Conservation (phyloP, 139 green algal species). For the Chlorokybus atmophyticus region DNA sequence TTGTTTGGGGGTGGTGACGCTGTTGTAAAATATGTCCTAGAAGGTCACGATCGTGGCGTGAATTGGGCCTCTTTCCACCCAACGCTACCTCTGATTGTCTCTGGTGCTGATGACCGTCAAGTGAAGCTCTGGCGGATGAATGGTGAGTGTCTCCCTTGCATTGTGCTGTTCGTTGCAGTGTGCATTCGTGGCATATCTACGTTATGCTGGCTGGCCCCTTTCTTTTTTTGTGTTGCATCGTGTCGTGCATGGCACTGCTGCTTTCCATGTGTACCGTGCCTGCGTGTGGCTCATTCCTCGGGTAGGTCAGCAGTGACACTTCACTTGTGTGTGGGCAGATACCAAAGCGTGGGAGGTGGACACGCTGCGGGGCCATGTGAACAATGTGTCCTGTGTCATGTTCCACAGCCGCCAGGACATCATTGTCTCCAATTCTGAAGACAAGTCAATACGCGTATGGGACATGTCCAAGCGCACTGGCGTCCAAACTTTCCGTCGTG, state of each 20-base stretch:
- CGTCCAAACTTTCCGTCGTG: conserved; percentile 86
- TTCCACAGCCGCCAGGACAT: conserved; percentile 96
- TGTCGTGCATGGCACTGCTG: no score
- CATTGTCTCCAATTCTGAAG: conserved; percentile 96
- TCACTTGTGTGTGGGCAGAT: no score
- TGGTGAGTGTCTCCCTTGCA: no score
- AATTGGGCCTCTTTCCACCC: conserved; percentile 99
- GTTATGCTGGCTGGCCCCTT: no score
- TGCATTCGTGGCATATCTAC: no score
- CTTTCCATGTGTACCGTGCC: no score
- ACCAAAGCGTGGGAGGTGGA: conserved; percentile 99
- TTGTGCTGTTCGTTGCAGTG: no score
- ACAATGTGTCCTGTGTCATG: conserved; percentile 99
- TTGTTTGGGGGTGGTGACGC: conserved; percentile 94
- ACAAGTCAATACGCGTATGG: conserved; percentile 97
- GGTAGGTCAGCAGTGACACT: no score
- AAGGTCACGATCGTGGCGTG: conserved; percentile 95
- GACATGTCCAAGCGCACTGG: conserved; percentile 95
- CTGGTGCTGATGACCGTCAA: conserved; percentile 94
- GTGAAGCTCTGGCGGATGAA: conserved; percentile 99
- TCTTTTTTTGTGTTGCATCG: no score
- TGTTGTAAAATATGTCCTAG: conserved; percentile 98
- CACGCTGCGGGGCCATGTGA: conserved; percentile 95
- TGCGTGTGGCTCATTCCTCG: no score
- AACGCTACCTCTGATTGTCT: conserved; percentile 93